phyloP scores from a whole-genome alignment of 352 stramenopile genomes.

The Globisporangium carolinianum region DNA sequence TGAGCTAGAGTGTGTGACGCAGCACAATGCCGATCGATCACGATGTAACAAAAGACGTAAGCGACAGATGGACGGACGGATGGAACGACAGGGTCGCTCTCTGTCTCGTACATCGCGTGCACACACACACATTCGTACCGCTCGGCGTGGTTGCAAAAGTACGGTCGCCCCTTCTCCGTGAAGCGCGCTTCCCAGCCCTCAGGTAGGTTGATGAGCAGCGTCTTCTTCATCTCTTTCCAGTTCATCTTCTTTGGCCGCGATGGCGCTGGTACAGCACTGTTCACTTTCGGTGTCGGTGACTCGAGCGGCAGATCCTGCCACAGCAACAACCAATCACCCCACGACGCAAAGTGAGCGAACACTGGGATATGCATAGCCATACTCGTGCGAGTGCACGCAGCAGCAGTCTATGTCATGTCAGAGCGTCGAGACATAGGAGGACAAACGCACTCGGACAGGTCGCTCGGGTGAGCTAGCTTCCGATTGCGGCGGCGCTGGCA shows the following conservation, averaged over 20 bases:
- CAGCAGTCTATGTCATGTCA: too few relatives aligned
- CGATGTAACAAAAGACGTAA: background rate
- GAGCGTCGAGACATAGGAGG: too few relatives aligned
- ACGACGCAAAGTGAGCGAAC: too few relatives aligned
- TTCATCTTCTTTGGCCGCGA: slow-evolving; percentile 38
- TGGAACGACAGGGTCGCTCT: too few relatives aligned
- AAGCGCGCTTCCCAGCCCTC: slow-evolving; percentile 78
- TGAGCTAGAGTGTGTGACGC: slow-evolving; percentile 26
- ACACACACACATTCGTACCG: slow-evolving; percentile 21
- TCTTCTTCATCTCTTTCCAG: slow-evolving; percentile 75
- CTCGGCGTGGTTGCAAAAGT: slow-evolving; percentile 77
- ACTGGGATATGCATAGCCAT: too few relatives aligned
- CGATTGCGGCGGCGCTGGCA: slow-evolving; percentile 1
- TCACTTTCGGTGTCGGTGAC: slow-evolving; percentile 11
- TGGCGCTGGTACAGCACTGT: slow-evolving; percentile 20
- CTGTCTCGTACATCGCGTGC: too few relatives aligned
- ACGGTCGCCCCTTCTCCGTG: slow-evolving; percentile 73
- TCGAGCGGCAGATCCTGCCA: slow-evolving; percentile 15
- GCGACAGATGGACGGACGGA: too few relatives aligned
- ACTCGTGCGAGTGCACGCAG: too few relatives aligned
- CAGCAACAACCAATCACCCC: background rate
- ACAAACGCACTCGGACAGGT: background rate
- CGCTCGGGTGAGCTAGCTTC: slow-evolving; percentile 6
- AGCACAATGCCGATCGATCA: background rate
- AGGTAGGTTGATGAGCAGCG: slow-evolving; percentile 58